phyloP scores from a whole-genome alignment of 2,329 filamentous ascomycete species.

The Alternaria ventricosa region DNA sequence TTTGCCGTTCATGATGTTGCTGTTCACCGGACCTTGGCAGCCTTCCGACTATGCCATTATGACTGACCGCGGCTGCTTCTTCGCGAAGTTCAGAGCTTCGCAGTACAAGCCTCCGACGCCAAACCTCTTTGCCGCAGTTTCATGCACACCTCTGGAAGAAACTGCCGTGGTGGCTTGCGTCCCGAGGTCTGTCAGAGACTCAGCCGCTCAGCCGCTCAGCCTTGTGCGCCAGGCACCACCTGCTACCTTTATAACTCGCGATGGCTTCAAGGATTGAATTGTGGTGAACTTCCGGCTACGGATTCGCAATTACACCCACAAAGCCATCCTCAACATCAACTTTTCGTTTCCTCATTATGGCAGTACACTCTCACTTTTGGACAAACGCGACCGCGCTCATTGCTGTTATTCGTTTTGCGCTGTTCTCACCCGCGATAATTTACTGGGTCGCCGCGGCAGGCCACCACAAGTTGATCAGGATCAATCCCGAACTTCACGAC shows the following conservation, averaged over 20 bases:
- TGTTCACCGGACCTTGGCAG: constrained; percentile 26
- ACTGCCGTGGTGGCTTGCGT: background rate
- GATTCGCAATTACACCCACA: background rate
- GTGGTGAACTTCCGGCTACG: background rate
- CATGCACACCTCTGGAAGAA: background rate
- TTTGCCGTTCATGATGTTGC: background rate
- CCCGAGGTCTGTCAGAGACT: background rate
- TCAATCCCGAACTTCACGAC: constrained; percentile 15
- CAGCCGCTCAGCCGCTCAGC: background rate
- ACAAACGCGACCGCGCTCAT: background rate
- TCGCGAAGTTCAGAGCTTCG: background rate
- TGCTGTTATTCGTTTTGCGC: constrained; percentile 2
- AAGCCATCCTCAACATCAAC: background rate
- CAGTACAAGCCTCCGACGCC: background rate
- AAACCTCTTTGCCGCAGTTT: background rate
- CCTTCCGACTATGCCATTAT: background rate
- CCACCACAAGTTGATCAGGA: constrained; percentile 13
- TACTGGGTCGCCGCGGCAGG: background rate
- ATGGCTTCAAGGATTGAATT: background rate
- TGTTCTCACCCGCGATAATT: constrained; percentile 1
- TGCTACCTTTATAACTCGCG: background rate
- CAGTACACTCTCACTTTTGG: background rate
- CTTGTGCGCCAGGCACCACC: background rate
- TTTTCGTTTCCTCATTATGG: background rate
- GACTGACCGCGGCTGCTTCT: constrained; percentile 6